These are phyloP conservation scores for Apophysomyces sp. DNA, from an alignment of 371 early-diverging fungal species.

Conservation along the genomic window DNA sequence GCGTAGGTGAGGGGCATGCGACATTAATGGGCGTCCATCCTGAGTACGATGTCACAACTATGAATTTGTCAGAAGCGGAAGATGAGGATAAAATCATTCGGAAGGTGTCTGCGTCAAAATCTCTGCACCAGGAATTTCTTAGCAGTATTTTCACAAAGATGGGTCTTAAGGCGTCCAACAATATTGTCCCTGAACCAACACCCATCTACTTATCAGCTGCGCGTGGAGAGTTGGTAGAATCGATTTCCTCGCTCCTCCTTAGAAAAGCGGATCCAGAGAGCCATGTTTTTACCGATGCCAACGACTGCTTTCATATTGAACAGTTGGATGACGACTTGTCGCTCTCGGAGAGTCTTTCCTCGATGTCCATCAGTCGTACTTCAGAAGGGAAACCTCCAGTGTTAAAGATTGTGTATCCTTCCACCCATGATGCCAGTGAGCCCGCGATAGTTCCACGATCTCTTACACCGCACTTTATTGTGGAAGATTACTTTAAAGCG, in stretches of 20 bases:
- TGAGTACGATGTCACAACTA: slow-evolving; percentile 64
- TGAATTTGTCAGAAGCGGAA: slow-evolving; percentile 34
- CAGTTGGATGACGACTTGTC: not conserved
- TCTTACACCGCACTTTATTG: slow-evolving; percentile 44
- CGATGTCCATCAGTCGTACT: slow-evolving; percentile 9
- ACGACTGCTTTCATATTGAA: slow-evolving; percentile 37
- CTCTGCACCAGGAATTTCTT: slow-evolving; percentile 47
- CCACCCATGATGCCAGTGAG: not conserved
- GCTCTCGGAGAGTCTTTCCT: not conserved
- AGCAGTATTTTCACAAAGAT: slow-evolving; percentile 49
- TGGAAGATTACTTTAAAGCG: slow-evolving; percentile 37
- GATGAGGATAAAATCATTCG: slow-evolving; percentile 32
- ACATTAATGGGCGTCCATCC: slow-evolving; percentile 72
- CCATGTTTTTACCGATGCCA: slow-evolving; percentile 28
- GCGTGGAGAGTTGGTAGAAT: slow-evolving; percentile 23
- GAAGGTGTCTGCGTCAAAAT: slow-evolving; percentile 41
- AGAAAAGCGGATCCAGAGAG: slow-evolving; percentile 17
- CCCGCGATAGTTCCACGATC: slow-evolving; percentile 5
- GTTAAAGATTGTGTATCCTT: slow-evolving; percentile 13
- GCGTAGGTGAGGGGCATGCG: slow-evolving; percentile 65
- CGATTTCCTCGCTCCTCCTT: slow-evolving; percentile 15
- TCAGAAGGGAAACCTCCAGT: slow-evolving; percentile 9
- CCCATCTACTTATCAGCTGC: slow-evolving; percentile 58
- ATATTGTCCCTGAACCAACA: slow-evolving; percentile 41
- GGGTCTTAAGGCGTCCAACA: slow-evolving; percentile 49